Base-by-base conservation (phyloP, 495 filamentous ascomycete genomes). In the Cenococcum geophilum region DNA sequence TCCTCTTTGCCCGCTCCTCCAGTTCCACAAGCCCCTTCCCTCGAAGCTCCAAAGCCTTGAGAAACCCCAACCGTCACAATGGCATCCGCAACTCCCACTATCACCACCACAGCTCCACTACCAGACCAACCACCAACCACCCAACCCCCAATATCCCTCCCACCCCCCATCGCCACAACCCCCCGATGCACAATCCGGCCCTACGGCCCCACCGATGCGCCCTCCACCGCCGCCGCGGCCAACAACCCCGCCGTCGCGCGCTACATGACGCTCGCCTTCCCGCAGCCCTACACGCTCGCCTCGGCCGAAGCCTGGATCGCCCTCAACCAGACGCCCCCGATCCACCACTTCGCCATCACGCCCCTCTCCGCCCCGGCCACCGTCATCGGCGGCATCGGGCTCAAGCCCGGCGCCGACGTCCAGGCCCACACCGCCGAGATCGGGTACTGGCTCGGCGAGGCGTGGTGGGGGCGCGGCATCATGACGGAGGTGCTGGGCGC, bases 401-500 rank as follows among this genome's bases (percentile, higher is more conserved):
- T 73, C 22, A 69, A 66, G 37, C 66, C 68, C 5, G 67, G 66
- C 14, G 42, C 27, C 4, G 73, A 75, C 48, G 61, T 73, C 22
- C 50, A 69, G 11, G 34, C 64, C 20, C 68, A 68, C 36, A 64
- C 54, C 6, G 72, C 66, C 0, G 68, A 70, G 51, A 27, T 75
- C 16, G 73, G 70, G 43, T 75, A 73, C 53, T 75, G 71, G 73
- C 52, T 75, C 23, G 68, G 67, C 0, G 70, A 71, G 55, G 59
- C 65, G 51, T 65, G 63, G 32, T 66, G 65, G 68, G 68, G 70
- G 1, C 57, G 63, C 53, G 71, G 69, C 9, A 59, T 70, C 23
- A 66, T 66, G 55, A 62, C 55, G 4, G 65, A 58, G 40, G 70
- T 63, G 8, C 25, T 69, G 40, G 49, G 51, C 23, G 66, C 62